A percentile compares a stretch with the other conserved stretches of the same genome.
phyloP scores from a whole-genome alignment of 2,329 filamentous ascomycete genomes.

The Penicillium nordicum region DNA sequence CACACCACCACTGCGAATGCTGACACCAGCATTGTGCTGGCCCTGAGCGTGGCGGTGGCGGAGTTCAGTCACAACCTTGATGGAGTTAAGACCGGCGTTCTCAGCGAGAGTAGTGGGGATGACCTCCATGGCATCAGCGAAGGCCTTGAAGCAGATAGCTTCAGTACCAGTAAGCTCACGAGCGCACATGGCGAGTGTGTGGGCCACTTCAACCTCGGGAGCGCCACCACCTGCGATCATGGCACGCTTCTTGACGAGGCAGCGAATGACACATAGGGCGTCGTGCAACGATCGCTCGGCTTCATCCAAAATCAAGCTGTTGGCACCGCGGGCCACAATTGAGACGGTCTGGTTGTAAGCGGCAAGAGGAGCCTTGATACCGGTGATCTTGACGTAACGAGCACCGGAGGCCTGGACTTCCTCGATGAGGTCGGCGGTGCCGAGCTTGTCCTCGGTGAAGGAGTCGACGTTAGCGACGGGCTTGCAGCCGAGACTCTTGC shows the following conservation, averaged over 20 bases:
- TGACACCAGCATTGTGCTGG: constrained; percentile 93
- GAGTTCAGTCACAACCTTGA: constrained; percentile 96
- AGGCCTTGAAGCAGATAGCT: constrained; percentile 98
- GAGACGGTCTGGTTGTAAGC: constrained; percentile 73
- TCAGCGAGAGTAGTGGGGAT: constrained; percentile 95
- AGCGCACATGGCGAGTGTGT: constrained; percentile 76
- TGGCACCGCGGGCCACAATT: constrained; percentile 90
- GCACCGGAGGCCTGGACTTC: constrained; percentile 84
- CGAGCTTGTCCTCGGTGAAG: constrained; percentile 97
- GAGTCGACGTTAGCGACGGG: constrained; percentile 97
- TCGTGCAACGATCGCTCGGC: constrained; percentile 96
- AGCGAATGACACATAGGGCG: constrained; percentile 94
- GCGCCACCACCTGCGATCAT: constrained; percentile 95
- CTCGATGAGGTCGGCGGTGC: constrained; percentile 87
- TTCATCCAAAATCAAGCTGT: constrained; percentile 90
- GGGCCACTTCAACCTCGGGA: constrained; percentile 92
- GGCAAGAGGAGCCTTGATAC: constrained; percentile 69
- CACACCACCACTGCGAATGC: constrained; percentile 95
- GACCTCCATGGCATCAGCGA: constrained; percentile 95
- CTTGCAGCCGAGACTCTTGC: constrained; percentile 98
- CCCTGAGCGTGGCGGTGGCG: constrained; percentile 91
- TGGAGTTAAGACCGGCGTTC: constrained; percentile 95
- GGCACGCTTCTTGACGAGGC: constrained; percentile 99
- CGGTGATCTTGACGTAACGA: constrained; percentile 91
- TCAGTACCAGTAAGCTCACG: constrained; percentile 86